Conservation (phyloP, 192 early-diverging fungal species). For the Oehlia diaphana region DNA sequence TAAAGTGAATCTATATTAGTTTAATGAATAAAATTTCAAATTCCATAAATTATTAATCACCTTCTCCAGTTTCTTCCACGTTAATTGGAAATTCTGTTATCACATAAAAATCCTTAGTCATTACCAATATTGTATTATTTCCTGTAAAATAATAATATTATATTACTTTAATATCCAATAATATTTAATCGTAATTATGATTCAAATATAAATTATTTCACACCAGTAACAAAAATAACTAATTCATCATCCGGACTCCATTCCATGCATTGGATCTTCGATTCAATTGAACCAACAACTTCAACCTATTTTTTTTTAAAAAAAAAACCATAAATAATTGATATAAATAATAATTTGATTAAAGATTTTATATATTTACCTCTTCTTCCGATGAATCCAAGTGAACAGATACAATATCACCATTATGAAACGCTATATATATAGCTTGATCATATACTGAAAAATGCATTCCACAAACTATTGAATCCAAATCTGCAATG, state of each 20-base stretch:
- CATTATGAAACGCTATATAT: constrained; percentile 52
- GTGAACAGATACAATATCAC: constrained; percentile 57
- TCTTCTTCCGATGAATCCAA: constrained; percentile 43
- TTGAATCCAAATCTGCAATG: not conserved
- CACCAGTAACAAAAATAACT: constrained; percentile 77
- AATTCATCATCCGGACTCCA: constrained; percentile 94
- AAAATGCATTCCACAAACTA: constrained; percentile 52
- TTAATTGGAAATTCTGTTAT: constrained; percentile 79
- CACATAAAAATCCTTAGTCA: constrained; percentile 94
- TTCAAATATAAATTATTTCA: not conserved
- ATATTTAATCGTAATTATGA: not conserved
- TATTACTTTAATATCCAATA: not conserved
- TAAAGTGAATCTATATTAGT: not conserved
- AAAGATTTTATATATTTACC: not conserved
- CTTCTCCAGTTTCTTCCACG: constrained; percentile 69
- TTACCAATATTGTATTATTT: constrained; percentile 67
- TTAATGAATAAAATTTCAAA: not conserved
- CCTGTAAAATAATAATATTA: constrained; percentile 35
- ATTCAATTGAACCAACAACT: constrained; percentile 74
- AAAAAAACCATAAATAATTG: not conserved
- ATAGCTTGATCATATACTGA: constrained; percentile 56
- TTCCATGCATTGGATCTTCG: constrained; percentile 66
- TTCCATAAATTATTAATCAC: constrained; percentile 29
- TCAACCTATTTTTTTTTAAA: constrained; percentile 44
- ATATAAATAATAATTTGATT: not conserved